A percentile compares a stretch with the other conserved stretches of the same genome.
phyloP scores from a whole-genome alignment of 1,284 basidiomycete species.

The Golubevia pallescens region DNA sequence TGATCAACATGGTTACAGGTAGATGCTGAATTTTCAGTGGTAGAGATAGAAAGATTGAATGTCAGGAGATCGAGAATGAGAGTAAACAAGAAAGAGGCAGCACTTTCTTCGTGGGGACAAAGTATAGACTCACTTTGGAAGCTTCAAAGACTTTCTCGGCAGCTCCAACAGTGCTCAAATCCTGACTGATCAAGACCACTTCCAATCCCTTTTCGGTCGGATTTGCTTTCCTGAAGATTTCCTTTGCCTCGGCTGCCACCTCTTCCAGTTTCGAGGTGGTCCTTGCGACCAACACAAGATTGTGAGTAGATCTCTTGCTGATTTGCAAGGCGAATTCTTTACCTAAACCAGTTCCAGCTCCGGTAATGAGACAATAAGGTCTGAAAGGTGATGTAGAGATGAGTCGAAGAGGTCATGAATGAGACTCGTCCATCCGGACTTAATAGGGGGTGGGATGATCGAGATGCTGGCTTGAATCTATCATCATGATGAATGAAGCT shows the following conservation, averaged over 20 bases:
- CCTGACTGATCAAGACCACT: slow-evolving; percentile 15
- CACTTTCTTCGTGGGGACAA: too few species aligned
- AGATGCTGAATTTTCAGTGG: neutral
- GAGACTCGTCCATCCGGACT: too few species aligned
- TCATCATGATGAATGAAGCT: too few species aligned
- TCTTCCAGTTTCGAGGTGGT: slow-evolving; percentile 13
- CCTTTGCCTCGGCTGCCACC: neutral
- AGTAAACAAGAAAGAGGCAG: too few species aligned
- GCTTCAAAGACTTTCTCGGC: slow-evolving; percentile 14
- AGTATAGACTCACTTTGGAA: slow-evolving; percentile 4
- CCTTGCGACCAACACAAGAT: slow-evolving; percentile 15
- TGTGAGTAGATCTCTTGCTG: slow-evolving; percentile 18
- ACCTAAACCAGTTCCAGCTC: slow-evolving; percentile 19
- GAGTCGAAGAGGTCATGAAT: too few species aligned
- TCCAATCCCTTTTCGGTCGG: slow-evolving; percentile 8
- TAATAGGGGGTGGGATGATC: too few species aligned
- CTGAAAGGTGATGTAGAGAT: neutral
- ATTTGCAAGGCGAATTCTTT: slow-evolving; percentile 16
- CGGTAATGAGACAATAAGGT: slow-evolving; percentile 20
- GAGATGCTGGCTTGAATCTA: too few species aligned
- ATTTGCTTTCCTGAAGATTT: neutral
- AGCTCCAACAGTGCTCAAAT: slow-evolving; percentile 18
- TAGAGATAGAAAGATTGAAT: neutral
- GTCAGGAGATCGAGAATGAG: too few species aligned
- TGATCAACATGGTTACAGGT: slow-evolving; percentile 18